Conservation (phyloP, 148 eudicot species). For the Cornus kousa region DNA sequence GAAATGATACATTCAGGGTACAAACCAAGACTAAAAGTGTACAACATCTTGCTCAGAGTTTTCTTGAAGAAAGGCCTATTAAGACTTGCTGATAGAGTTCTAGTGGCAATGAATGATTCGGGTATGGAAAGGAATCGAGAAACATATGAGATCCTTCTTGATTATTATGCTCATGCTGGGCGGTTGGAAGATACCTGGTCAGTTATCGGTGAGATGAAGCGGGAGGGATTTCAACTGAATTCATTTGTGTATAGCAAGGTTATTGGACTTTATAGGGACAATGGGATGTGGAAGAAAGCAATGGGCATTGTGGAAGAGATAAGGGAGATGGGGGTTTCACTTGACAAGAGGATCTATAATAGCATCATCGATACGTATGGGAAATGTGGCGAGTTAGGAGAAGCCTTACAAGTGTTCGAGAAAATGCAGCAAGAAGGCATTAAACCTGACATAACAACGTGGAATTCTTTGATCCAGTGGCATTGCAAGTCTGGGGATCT, state of each 20-base stretch:
- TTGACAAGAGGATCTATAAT: constrained; percentile 66
- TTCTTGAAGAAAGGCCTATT: constrained; percentile 75
- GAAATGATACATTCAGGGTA: constrained; percentile 63
- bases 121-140: constrained; percentile 49
- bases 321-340: constrained; percentile 48
- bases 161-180: constrained; percentile 67
- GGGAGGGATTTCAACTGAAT: constrained; percentile 46
- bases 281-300: constrained; percentile 98
- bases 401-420: constrained; percentile 59
- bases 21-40: constrained; percentile 46
- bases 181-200: constrained; percentile 77
- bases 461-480: constrained; percentile 83
- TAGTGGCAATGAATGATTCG: constrained; percentile 42
- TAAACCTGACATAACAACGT: constrained; percentile 64
- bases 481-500: constrained; percentile 63
- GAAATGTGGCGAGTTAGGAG: constrained; percentile 60
- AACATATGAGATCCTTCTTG: constrained; percentile 71
- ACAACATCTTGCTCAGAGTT: constrained; percentile 64
- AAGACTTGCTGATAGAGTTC: constrained; percentile 40
- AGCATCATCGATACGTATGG: constrained; percentile 81
- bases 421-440: constrained; percentile 66
- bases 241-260: constrained; percentile 68
- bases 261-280: constrained; percentile 79
- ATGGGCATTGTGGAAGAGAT: constrained; percentile 66
- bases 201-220: constrained; percentile 61